Percentiles rank a stretch among this genome's conserved stretches.
Conservation (phyloP, 2,329 filamentous ascomycete genomes). For the Colletotrichum destructivum region DNA sequence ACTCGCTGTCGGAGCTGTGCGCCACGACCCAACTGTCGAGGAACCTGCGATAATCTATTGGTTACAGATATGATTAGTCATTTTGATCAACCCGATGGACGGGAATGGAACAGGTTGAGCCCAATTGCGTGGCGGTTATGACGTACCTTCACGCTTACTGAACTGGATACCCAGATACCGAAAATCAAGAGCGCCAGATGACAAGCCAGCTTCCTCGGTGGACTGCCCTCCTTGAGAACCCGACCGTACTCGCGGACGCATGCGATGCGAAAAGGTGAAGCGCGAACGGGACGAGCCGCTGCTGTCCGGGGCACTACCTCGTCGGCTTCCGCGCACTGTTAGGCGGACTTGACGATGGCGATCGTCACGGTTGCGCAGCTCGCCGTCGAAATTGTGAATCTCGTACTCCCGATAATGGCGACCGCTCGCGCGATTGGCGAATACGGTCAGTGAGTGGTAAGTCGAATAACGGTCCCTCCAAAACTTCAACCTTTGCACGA, state of each 20-base stretch:
- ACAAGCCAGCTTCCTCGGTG: constrained; percentile 45
- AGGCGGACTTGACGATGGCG: constrained; percentile 62
- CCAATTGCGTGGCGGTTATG: neutral
- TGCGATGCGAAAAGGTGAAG: constrained; percentile 60
- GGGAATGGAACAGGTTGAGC: neutral
- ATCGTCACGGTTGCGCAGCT: constrained; percentile 63
- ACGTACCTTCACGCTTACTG: constrained; percentile 61
- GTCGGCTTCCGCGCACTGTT: constrained; percentile 56
- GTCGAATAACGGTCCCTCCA: constrained; percentile 66
- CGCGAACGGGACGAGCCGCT: constrained; percentile 52
- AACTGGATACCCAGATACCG: constrained; percentile 67
- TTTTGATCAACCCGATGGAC: neutral
- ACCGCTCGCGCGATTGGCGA: constrained; percentile 62
- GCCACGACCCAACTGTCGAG: constrained; percentile 62
- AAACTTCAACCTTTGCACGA: constrained; percentile 67
- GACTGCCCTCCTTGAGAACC: constrained; percentile 45
- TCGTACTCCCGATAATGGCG: constrained; percentile 63
- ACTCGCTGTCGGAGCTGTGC: constrained; percentile 63
- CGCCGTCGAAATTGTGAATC: constrained; percentile 63
- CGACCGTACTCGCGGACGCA: constrained; percentile 57
- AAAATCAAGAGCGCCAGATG: constrained; percentile 55
- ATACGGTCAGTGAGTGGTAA: constrained; percentile 63
- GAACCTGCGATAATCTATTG: constrained; percentile 62
- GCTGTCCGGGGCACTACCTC: constrained; percentile 58
- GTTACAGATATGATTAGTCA: neutral